Evolutionary conservation across 345 rosid genomes (phyloP).

Genomic region (Barbarea vulgaris): DNA sequence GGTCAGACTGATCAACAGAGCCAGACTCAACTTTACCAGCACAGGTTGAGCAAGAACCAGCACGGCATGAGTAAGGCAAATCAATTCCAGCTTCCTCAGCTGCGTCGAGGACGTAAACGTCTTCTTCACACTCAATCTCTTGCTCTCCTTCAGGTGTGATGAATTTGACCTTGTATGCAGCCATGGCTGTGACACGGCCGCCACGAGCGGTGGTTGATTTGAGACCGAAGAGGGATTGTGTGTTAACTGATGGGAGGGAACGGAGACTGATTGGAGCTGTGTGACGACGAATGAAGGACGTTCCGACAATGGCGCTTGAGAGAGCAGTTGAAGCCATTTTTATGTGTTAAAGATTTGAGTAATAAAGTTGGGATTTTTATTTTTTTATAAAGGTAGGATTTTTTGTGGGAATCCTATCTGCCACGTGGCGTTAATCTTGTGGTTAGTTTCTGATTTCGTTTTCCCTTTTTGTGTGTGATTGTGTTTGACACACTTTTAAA

Average conservation of each 20-base stretch:
- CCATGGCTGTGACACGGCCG: slow-evolving; percentile 63
- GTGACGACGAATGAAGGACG: slow-evolving; percentile 58
- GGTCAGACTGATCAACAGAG: slow-evolving; percentile 74
- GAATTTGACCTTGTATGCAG: slow-evolving; percentile 73
- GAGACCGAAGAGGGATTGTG: slow-evolving; percentile 61
- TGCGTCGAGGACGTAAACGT: slow-evolving; percentile 62
- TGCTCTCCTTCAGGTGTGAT: slow-evolving; percentile 66
- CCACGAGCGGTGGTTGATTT: slow-evolving; percentile 50
- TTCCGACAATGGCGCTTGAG: slow-evolving; percentile 62
- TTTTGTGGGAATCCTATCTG: slow-evolving; percentile 44
- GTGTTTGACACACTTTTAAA: slow-evolving; percentile 33
- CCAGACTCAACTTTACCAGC: slow-evolving; percentile 66
- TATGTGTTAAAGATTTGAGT: neutral
- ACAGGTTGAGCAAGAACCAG: slow-evolving; percentile 91
- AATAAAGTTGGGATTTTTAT: neutral
- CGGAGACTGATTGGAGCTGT: slow-evolving; percentile 50
- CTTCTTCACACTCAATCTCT: slow-evolving; percentile 60
- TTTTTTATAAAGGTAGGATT: slow-evolving; percentile 32
- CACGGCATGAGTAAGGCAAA: slow-evolving; percentile 94
- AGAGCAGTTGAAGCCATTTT: slow-evolving; percentile 65
- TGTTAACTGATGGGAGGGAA: slow-evolving; percentile 51
- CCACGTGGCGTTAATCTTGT: slow-evolving; percentile 61
- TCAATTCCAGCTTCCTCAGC: slow-evolving; percentile 81
- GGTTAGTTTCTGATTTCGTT: slow-evolving; percentile 27
- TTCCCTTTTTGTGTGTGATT: slow-evolving; percentile 13